These are phyloP conservation scores for Picea abies DNA, from an alignment of 83 land plant species.

Conservation along the genomic window DNA sequence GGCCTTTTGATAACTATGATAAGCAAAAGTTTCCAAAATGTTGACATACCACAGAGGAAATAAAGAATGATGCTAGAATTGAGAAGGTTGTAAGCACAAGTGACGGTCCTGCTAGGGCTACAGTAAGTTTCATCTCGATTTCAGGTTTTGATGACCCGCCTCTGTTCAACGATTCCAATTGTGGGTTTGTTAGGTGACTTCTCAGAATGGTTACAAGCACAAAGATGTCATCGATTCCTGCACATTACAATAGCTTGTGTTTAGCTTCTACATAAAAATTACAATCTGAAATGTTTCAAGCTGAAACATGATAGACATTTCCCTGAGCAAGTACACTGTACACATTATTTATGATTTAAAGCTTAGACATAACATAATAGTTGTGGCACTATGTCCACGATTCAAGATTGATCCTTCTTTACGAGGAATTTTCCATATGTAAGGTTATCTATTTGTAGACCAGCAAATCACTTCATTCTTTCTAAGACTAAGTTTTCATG, in stretches of 20 bases:
- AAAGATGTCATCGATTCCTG: constrained; percentile 58
- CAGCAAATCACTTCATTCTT: background rate
- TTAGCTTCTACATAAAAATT: background rate
- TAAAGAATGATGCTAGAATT: constrained; percentile 51
- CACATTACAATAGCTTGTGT: constrained; percentile 1
- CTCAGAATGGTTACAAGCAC: constrained; percentile 44
- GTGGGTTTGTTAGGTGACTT: constrained; percentile 34
- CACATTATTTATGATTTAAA: background rate
- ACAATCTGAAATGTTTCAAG: background rate
- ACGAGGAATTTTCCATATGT: no score
- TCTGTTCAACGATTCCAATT: constrained; percentile 10
- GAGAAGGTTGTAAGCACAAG: constrained; percentile 56
- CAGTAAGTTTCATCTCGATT: constrained; percentile 38
- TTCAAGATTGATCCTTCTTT: no score
- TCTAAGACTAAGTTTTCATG: background rate
- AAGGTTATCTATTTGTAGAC: no score
- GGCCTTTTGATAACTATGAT: background rate
- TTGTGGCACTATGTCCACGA: background rate
- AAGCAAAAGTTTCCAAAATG: background rate
- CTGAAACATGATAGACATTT: background rate
- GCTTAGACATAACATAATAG: background rate
- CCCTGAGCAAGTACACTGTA: background rate
- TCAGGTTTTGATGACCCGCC: constrained; percentile 23
- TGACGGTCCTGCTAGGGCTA: constrained; percentile 53
- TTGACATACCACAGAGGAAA: constrained; percentile 42